A percentile compares a stretch with the other conserved stretches of the same genome.
These are phyloP conservation scores for Capillidium rhysosporum DNA, from an alignment of 371 early-diverging fungal species.

Conservation along the genomic window DNA sequence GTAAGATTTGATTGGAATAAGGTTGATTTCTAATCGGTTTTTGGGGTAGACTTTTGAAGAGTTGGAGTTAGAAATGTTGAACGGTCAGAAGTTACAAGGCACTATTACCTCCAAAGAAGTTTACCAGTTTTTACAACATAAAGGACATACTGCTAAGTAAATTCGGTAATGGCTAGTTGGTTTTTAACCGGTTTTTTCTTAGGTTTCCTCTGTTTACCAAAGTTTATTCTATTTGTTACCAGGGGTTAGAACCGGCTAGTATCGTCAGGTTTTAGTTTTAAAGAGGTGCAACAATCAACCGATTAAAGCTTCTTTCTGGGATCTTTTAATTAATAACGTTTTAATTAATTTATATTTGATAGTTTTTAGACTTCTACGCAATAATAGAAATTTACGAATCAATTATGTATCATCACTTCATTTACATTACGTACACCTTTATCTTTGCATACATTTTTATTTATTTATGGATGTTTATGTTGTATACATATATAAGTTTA, in stretches of 20 bases:
- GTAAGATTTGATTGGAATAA: conserved; percentile 6
- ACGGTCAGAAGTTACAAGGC: conserved; percentile 98
- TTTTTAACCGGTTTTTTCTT: conserved; percentile 36
- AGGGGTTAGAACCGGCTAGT: background rate
- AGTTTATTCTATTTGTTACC: conserved; percentile 7
- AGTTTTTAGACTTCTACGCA: too few species aligned
- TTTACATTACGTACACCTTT: too few species aligned
- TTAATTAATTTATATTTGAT: too few species aligned
- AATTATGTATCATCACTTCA: too few species aligned
- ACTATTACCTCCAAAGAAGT: conserved; percentile 82
- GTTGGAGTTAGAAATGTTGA: conserved; percentile 76
- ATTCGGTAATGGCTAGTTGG: conserved; percentile 5
- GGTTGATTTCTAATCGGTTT: background rate
- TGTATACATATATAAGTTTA: too few species aligned
- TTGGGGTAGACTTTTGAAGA: conserved; percentile 42
- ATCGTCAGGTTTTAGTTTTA: background rate
- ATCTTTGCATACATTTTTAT: too few species aligned
- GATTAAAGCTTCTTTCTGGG: too few species aligned
- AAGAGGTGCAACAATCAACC: too few species aligned
- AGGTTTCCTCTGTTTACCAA: conserved; percentile 8
- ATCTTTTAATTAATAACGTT: too few species aligned
- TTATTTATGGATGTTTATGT: too few species aligned
- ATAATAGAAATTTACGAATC: too few species aligned
- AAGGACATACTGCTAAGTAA: conserved; percentile 35
- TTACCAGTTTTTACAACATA: conserved; percentile 46